A percentile compares a stretch with the other conserved stretches of the same genome.
phyloP scores from a whole-genome alignment of 2,329 filamentous ascomycete species.

The Emydomyces testavorans region DNA sequence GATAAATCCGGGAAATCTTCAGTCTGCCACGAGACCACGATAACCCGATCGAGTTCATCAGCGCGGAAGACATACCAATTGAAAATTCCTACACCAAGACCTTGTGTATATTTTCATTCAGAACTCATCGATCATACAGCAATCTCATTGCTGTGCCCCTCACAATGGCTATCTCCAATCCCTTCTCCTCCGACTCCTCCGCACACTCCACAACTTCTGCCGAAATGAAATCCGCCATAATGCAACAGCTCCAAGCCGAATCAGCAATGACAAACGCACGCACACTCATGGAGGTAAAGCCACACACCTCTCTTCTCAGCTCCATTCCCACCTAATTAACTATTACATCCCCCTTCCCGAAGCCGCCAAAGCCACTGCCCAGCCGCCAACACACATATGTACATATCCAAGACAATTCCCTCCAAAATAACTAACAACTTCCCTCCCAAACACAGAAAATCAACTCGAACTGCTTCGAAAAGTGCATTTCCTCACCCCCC shows the following conservation, averaged over 20 bases:
- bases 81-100: not conserved
- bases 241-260: conserved; percentile 53
- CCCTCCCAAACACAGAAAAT: conserved; percentile 57
- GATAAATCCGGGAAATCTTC: conserved; percentile 7
- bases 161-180: conserved; percentile 33
- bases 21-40: too few relatives aligned
- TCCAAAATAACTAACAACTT: not conserved
- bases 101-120: conserved; percentile 5
- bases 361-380: too few relatives aligned
- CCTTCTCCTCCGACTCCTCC: conserved; percentile 22
- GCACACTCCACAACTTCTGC: conserved; percentile 23
- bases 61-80: conserved; percentile 1
- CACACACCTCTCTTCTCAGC: conserved; percentile 23
- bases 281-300: conserved; percentile 51
- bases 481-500: conserved; percentile 57
- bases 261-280: conserved; percentile 57
- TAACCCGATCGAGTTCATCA: too few relatives aligned
- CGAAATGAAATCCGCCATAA: conserved; percentile 44
- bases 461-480: conserved; percentile 70
- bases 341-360: too few relatives aligned
- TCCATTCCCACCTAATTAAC: too few relatives aligned
- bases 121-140: not conserved
- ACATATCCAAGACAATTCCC: conserved; percentile 1
- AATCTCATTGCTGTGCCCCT: not conserved
- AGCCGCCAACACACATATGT: too few relatives aligned